Base-by-base conservation (phyloP, 139 green algal species). In the Trebouxia sp. region DNA sequence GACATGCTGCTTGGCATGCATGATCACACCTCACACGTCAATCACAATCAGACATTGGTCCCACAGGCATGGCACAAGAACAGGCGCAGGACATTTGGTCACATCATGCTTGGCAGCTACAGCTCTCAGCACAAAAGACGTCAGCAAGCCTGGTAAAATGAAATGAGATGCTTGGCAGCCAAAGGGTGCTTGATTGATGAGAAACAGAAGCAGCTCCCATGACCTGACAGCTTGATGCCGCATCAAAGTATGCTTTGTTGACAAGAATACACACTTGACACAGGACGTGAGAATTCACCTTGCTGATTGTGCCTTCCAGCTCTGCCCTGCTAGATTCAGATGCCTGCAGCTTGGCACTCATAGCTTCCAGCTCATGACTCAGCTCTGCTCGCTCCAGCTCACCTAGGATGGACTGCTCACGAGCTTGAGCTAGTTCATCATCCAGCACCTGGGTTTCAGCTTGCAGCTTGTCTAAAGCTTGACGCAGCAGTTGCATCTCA, bases 381-480 rank as follows among this genome's bases (percentile, higher is more conserved):
- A 65, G 51, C 51, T 65, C 51, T 22, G 76, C 76, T 35, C 76
- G 51, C 32, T 81, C 76, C 48, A 81, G 32, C 50, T 81, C 53
- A 8, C 41, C 24, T 3, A 51, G 30, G 50, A 62, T 65, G 15
- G 51, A 35, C 38, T 81, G 51, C 50, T 81, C 76, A 35, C 76
- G 76, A 17, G 35, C 28, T 24, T 22, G 24, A 24, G 65, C 39
- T 30, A 81, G 76, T 53, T 81, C 76, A 37, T 72, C 76, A 65
- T 81, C 76, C 50, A 81, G 37, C 11, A 53, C 32, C 1, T 43
- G 62, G 28, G 62, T 72, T 35, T 72, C 62, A 37, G 32, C 43
- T 17, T 72, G 62, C 12, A 72, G 62, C 62, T 72, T 72, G 62
- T 72, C 62, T 39, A 77, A 22, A 5, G 69, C 69, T 39, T 77